These are phyloP conservation scores for Yamadazyma ubonensis DNA, from an alignment of 805 yeast genomes.

Conservation along the genomic window DNA sequence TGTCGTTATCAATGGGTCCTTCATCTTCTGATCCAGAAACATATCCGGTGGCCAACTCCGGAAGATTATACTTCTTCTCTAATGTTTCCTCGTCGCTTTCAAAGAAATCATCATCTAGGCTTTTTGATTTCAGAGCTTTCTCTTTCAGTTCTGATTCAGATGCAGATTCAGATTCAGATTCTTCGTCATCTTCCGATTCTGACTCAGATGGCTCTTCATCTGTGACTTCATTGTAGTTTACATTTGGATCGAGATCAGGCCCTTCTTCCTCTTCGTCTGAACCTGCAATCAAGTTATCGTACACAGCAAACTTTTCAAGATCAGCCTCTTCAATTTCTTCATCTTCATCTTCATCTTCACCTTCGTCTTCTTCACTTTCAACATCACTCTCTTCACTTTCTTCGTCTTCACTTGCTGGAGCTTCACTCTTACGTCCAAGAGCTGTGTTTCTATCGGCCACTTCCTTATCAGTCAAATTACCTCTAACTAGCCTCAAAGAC, in stretches of 20 bases:
- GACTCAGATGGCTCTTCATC: conserved; percentile 59
- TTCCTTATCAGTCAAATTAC: conserved; percentile 42
- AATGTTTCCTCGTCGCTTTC: conserved; percentile 18
- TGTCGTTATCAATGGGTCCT: conserved; percentile 42
- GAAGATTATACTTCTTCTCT: conserved; percentile 43
- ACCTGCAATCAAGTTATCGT: conserved; percentile 40
- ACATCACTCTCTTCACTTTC: conserved; percentile 25
- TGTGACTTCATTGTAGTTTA: conserved; percentile 59
- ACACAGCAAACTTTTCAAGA: conserved; percentile 32
- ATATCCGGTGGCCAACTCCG: conserved; percentile 77
- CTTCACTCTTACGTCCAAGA: conserved; percentile 17
- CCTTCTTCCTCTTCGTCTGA: conserved; percentile 26
- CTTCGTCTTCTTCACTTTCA: conserved; percentile 20
- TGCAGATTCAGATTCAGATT: background rate
- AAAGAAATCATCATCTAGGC: conserved; percentile 43
- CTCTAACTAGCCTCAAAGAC: conserved; percentile 49
- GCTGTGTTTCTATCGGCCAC: conserved; percentile 21
- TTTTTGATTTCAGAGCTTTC: conserved; percentile 2
- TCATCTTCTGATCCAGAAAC: conserved; percentile 76
- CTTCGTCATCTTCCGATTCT: conserved; percentile 33
- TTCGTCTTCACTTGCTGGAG: conserved; percentile 5
- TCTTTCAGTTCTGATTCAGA: background rate
- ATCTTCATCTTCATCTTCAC: conserved; percentile 16
- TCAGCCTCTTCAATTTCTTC: conserved; percentile 19
- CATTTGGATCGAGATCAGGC: conserved; percentile 30